Conservation (phyloP, 345 rosid genomes). For the Carallia brachiata region DNA sequence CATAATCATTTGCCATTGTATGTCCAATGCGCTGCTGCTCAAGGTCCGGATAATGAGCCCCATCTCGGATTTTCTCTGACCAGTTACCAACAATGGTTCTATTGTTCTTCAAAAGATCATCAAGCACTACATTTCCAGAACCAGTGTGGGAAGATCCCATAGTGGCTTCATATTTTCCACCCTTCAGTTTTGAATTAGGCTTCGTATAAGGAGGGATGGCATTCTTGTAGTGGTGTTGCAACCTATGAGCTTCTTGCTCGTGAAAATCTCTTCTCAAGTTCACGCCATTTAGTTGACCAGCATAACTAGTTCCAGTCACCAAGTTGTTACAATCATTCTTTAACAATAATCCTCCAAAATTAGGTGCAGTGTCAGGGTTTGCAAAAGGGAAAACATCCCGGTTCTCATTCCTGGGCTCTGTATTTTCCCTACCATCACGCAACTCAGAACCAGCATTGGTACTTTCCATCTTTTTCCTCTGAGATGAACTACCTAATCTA, state of each 20-base stretch:
- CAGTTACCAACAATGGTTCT: constrained; percentile 19
- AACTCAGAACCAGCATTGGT: constrained; percentile 28
- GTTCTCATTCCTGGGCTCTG: constrained; percentile 32
- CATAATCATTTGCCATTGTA: constrained; percentile 26
- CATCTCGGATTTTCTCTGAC: constrained; percentile 31
- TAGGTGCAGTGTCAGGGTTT: constrained; percentile 30
- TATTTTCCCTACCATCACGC: constrained; percentile 38
- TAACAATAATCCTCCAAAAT: constrained; percentile 17
- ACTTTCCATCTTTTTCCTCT: constrained; percentile 33
- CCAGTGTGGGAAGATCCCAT: constrained; percentile 27
- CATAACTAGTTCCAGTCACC: constrained; percentile 27
- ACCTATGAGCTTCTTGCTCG: constrained; percentile 40
- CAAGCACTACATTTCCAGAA: constrained; percentile 29
- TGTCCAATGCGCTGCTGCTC: constrained; percentile 26
- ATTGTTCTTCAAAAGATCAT: constrained; percentile 33
- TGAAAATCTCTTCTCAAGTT: constrained; percentile 27
- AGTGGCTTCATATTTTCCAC: constrained; percentile 26
- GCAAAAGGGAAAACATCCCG: constrained; percentile 18
- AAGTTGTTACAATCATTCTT: constrained; percentile 31
- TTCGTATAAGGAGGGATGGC: constrained; percentile 71
- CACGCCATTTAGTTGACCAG: constrained; percentile 24
- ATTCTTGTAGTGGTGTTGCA: constrained; percentile 37
- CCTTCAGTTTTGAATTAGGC: constrained; percentile 45
- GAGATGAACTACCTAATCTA: constrained; percentile 46
- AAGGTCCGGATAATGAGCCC: constrained; percentile 26